Conservation (phyloP, 805 yeast species). For the Lachancea lanzarotensis region DNA sequence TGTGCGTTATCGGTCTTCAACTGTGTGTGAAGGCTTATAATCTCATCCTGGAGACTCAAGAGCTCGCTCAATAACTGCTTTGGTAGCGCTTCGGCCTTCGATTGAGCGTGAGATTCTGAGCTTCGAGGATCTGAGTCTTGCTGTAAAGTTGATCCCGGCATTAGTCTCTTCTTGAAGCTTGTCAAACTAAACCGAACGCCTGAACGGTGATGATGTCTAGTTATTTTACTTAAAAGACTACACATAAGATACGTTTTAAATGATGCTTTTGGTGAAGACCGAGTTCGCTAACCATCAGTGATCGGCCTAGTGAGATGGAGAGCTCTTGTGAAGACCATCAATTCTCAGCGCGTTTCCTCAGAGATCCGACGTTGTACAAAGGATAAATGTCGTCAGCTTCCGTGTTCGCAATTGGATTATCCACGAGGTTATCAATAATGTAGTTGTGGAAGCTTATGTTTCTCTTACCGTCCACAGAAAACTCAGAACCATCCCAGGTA, state of each 20-base stretch:
- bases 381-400: conserved; percentile 39
- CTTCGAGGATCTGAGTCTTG: not conserved
- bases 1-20: conserved; percentile 20
- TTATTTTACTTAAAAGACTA: not conserved
- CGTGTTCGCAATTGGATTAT: conserved; percentile 31
- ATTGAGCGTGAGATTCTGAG: not conserved
- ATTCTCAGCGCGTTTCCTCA: conserved; percentile 57
- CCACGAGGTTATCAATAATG: conserved; percentile 23
- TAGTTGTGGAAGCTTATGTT: conserved; percentile 18
- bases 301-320: not conserved
- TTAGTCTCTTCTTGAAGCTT: not conserved
- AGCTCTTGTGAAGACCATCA: conserved; percentile 16
- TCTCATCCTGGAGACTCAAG: conserved; percentile 22
- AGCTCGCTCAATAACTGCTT: conserved; percentile 6
- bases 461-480: conserved; percentile 18
- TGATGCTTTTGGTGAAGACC: not conserved
- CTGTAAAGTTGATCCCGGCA: not conserved
- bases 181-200: not conserved
- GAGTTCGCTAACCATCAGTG: not conserved
- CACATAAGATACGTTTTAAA: not conserved
- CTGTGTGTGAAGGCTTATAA: conserved; percentile 16
- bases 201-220: not conserved
- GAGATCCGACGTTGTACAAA: conserved; percentile 41
- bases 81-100: not conserved
- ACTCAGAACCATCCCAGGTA: conserved; percentile 18